Evolutionary conservation across 1,284 basidiomycete genomes (phyloP).

Genomic region (Leccinum subspadiceum): DNA sequence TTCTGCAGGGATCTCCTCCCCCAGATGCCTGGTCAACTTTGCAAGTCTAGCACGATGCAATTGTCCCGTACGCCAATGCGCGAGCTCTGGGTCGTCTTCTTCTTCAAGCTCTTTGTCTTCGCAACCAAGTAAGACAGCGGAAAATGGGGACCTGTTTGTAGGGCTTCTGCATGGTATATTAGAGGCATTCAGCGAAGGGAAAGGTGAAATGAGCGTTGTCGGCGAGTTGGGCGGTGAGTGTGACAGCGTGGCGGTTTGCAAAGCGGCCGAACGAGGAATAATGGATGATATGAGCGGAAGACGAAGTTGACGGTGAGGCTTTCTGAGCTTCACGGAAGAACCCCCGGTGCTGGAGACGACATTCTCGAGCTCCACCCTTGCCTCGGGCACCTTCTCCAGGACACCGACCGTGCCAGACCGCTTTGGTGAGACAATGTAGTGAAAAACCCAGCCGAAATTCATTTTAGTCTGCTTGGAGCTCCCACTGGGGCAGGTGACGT

Average conservation of each 20-base stretch:
- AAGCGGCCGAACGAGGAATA: constrained; percentile 4
- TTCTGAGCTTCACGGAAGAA: constrained; percentile 1
- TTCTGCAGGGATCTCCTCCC: constrained; percentile 40
- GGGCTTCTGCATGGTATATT: constrained; percentile 15
- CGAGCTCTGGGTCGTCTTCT: constrained; percentile 9
- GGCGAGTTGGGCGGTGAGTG: constrained; percentile 1
- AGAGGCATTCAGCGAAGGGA: constrained; percentile 10
- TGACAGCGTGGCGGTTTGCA: not conserved
- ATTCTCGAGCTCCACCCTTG: constrained; percentile 4
- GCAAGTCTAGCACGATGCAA: constrained; percentile 36
- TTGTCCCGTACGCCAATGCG: constrained; percentile 21
- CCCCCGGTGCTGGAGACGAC: not conserved
- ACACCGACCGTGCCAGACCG: not conserved
- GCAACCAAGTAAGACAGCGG: constrained; percentile 10
- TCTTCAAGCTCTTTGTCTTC: constrained; percentile 4
- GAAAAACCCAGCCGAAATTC: constrained; percentile 13
- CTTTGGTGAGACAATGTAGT: constrained; percentile 8
- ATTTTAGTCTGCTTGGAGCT: not conserved
- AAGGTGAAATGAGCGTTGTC: constrained; percentile 7
- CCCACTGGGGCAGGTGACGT: not conserved
- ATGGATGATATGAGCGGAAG: not conserved
- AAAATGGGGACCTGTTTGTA: constrained; percentile 15
- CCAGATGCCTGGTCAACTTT: constrained; percentile 41
- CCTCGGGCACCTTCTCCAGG: constrained; percentile 5
- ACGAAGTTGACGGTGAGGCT: not conserved